Evolutionary conservation across 768 basidiomycete genomes (phyloP), one percentile per base, ranked within the genome.

Genomic region (Russula griseocarnosa): DNA sequence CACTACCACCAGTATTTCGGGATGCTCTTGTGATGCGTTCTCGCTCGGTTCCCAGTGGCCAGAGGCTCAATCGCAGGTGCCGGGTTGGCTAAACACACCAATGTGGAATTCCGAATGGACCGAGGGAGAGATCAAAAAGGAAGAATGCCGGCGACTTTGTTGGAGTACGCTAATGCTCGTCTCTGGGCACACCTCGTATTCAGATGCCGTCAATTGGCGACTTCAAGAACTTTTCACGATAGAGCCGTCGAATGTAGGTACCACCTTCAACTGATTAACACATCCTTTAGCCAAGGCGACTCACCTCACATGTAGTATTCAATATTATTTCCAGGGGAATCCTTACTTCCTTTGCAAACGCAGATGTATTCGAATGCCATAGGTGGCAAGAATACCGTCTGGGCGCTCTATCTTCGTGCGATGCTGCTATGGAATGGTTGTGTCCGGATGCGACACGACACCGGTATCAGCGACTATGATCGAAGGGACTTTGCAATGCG

Each of bases 391-490:
- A 82, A 88, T 60, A 85, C 85, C 6, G 77, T 90, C 24, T 91
- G 86, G 88, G 87, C 86, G n/a, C 75, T 90, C 57, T 82, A 86
- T 70, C 82, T 86, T 69, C 83, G 87, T 52, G 78, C 82, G 8
- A 85, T 86, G 75, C 75, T 91, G 24, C 75, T 90, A 40, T 92
- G 89, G 88, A 83, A 87, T 72, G 81, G 81, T 24, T 92, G 89
- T 69, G 76, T 86, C 59, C 82, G 82, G 55, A 83, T 86, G 78
- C 82, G 83, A 49, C 54, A 68, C 18, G 78, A 79, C 57, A 70
- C 78, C 46, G 63, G 62, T 14, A 75, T 77, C 32, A 72, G 76
- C 32, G 81, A 86, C 52, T 69, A 73, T 3, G 81, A 84, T 40
- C 84, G 83, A 70, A 81, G 83, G 16, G 78, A 81, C 38, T 90